phyloP scores from a whole-genome alignment of 192 early-diverging fungal species.

The Backusella morwellensis region DNA sequence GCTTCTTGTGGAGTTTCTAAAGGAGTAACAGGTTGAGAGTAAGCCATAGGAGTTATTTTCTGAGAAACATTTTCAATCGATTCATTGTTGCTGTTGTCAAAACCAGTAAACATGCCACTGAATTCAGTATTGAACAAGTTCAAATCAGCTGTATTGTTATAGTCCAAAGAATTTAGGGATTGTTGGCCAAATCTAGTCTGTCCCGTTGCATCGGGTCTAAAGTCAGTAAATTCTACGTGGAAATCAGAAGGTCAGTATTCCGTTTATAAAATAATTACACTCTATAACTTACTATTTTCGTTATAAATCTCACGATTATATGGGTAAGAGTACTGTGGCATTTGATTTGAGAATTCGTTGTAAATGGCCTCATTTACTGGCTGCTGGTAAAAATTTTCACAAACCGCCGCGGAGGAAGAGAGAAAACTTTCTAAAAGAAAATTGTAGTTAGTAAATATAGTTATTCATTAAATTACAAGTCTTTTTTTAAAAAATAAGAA shows the following conservation, averaged over 20 bases:
- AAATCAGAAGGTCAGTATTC: not conserved
- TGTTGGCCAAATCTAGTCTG: not conserved
- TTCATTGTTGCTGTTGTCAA: not conserved
- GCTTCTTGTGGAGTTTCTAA: not conserved
- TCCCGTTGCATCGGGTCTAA: not conserved
- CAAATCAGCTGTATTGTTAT: not conserved
- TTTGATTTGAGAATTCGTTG: not conserved
- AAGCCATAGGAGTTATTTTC: not conserved
- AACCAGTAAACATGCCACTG: not conserved
- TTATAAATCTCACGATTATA: not conserved
- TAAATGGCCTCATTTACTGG: not conserved
- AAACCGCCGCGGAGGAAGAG: not conserved
- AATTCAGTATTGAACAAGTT: not conserved
- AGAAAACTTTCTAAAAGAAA: conserved; percentile 7
- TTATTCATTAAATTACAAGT: not conserved
- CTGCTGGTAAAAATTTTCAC: conserved; percentile 9
- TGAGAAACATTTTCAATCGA: not conserved
- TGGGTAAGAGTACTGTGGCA: not conserved
- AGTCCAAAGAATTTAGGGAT: not conserved
- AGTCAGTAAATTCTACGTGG: conserved; percentile 4
- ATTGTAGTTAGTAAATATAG: not conserved
- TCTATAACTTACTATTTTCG: conserved; percentile 12
- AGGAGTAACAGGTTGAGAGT: not conserved
- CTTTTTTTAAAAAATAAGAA: not conserved
- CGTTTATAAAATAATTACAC: not conserved